Base-by-base conservation (phyloP, 345 rosid genomes). In the Hibiscus trionum region DNA sequence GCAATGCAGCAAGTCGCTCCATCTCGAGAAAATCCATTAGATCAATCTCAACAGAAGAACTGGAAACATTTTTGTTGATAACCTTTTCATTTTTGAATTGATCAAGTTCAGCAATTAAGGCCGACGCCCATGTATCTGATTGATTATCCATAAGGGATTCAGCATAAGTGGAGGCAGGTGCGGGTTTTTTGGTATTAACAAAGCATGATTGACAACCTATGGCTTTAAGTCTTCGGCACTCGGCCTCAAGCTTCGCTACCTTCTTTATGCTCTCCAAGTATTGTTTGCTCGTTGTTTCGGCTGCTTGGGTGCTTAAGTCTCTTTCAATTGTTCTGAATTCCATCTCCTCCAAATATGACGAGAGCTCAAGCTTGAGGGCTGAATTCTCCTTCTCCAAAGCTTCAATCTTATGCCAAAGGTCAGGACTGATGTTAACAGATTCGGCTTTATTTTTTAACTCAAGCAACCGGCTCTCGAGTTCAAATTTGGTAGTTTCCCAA, bases 1-100 rank as follows among this genome's bases (percentile, higher is more conserved):
- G 83, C 80, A 90, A 77, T 16, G 96, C 88, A 69, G 86, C 93
- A 83, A 94, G 93, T 52, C 79, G 84, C 81, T 94, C 98, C 97
- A 94, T 94, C 78, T 94, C 98, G 64, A 93, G 93, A 76, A 93
- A 93, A 82, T 88, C 94, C 96, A 93, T 93, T 58, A 91, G 90
- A 82, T 84, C 87, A 68, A 86, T 81, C 73, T 87, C 87, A 63
- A 79, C 58, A 53, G 87, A 80, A 27, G 87, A 78, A 33, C 80
- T 63, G 7, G 81, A 71, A 21, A 80, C 49, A 69, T 79, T 82
- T 55, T 79, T 82, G 61, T 75, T 66, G 58, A 72, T 69, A 60
- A 69, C 66, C 69, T 82, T 88, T 26, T 84, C 87, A 21, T 79
- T 76, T 73, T 79, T 87, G 73, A 82, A 81, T 66, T 76, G 88